Evolutionary conservation across 2,329 filamentous ascomycete genomes (phyloP).

Genomic region (Aureobasidium lini): DNA sequence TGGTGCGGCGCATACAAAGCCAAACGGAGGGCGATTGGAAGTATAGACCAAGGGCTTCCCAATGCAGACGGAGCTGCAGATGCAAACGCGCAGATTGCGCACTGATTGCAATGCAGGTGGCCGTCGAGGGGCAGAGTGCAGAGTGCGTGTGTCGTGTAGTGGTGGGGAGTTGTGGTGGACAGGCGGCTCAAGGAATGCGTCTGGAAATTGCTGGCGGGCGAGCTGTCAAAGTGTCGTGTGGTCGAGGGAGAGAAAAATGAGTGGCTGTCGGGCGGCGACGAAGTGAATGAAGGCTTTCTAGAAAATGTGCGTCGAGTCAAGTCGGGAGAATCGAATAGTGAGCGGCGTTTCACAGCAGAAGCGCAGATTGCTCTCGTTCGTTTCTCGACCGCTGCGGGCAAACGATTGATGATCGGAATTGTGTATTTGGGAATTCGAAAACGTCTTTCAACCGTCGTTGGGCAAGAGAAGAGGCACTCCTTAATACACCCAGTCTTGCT

Average conservation of each 20-base stretch:
- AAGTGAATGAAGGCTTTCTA: neutral
- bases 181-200: neutral
- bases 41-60: neutral
- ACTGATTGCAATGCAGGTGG: neutral
- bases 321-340: neutral
- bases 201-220: neutral
- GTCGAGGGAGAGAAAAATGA: neutral
- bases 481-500: neutral
- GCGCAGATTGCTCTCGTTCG: neutral
- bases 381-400: neutral
- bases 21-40: constrained; percentile 10
- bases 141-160: neutral
- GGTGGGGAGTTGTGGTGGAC: neutral
- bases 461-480: neutral
- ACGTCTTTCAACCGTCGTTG: neutral
- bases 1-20: constrained; percentile 2
- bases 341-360: constrained; percentile 1
- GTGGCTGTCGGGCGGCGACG: neutral
- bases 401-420: constrained; percentile 1
- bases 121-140: constrained; percentile 6
- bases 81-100: constrained; percentile 6
- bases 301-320: neutral
- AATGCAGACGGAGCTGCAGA: neutral
- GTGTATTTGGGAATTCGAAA: neutral
- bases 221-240: neutral